Evolutionary conservation across 2,329 filamentous ascomycete genomes (phyloP).

Genomic region (Penicillium hesseltinei): DNA sequence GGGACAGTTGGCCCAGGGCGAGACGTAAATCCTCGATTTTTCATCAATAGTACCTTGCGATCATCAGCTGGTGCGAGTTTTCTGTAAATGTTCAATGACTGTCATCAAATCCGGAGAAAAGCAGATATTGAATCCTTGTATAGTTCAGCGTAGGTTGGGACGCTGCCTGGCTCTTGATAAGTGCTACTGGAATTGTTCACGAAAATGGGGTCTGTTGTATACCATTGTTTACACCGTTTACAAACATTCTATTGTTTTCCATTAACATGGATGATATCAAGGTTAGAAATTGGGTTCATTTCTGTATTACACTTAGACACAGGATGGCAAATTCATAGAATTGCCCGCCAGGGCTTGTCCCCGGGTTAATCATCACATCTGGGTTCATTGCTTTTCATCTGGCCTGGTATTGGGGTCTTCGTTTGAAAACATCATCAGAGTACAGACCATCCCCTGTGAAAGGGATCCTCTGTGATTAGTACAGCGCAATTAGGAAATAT

Average conservation of each 20-base stretch:
- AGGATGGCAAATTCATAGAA: constrained; percentile 4
- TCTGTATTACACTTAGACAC: constrained; percentile 7
- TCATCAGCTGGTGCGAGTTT: too few relatives aligned
- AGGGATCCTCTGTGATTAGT: constrained; percentile 15
- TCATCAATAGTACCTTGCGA: too few relatives aligned
- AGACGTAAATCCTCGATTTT: too few relatives aligned
- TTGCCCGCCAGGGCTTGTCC: constrained; percentile 6
- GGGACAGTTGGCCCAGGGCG: too few relatives aligned
- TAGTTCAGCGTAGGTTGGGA: not conserved
- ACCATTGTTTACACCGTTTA: not conserved
- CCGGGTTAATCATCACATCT: constrained; percentile 31
- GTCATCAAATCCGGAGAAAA: too few relatives aligned
- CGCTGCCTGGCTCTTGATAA: not conserved
- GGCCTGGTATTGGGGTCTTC: constrained; percentile 10
- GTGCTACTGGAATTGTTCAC: not conserved
- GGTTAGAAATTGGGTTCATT: not conserved
- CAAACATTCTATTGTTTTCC: not conserved
- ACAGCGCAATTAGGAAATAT: constrained; percentile 27
- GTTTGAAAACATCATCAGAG: constrained; percentile 18
- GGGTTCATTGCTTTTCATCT: constrained; percentile 34
- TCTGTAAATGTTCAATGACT: too few relatives aligned
- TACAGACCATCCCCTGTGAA: constrained; percentile 10
- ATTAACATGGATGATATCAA: not conserved
- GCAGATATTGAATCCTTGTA: not conserved
- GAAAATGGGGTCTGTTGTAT: not conserved